Base-by-base conservation (phyloP, 495 filamentous ascomycete genomes). In the Evernia prunastri region DNA sequence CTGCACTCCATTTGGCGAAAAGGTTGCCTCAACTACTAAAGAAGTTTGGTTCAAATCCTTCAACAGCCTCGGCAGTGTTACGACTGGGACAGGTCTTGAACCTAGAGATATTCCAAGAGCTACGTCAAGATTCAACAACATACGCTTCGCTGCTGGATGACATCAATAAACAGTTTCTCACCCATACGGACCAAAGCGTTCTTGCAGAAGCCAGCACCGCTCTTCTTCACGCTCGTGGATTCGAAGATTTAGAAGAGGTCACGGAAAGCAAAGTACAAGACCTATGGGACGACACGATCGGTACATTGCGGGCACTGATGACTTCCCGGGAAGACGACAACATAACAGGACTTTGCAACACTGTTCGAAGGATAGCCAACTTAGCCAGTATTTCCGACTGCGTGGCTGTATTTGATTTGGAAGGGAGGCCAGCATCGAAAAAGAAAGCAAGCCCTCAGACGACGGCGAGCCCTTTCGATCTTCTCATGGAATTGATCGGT, bases 121-220 rank as follows among this genome's bases (percentile, higher is more conserved):
- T 97, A 17, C 87, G 92, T 27, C 90, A 96, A 72, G 89, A 92
- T 68, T 86, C 89, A 2, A 86, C 89, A 0, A 87, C 87, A 0
- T 96, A 95, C 73, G 82, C 82, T 0, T 84, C 90, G 18, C 76
- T 97, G 27, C 79, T 98, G 2, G 94, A 96, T 66, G 93, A 97
- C 67, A 93, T 97, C 69, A 91, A 89, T 67, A 89, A 88, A 64
- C 94, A 97, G 70, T 97, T 97, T 74, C 83, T 92, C 56, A 86
- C 91, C 0, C 94, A 98, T 70, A 89, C 89, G 8, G 88, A 96
- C 67, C 85, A 89, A 57, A 82, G 84, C 45, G 92, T 98, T 10
- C 78, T 98, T n/a, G 82, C 84, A 9, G 91, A 96, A 73, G 92
- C 91, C 29, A 88, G 86, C 18, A 80, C 85, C 18, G 90, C 91